Conservation (phyloP, 140 eudicot species). For the Ambrosia hybrid region DNA sequence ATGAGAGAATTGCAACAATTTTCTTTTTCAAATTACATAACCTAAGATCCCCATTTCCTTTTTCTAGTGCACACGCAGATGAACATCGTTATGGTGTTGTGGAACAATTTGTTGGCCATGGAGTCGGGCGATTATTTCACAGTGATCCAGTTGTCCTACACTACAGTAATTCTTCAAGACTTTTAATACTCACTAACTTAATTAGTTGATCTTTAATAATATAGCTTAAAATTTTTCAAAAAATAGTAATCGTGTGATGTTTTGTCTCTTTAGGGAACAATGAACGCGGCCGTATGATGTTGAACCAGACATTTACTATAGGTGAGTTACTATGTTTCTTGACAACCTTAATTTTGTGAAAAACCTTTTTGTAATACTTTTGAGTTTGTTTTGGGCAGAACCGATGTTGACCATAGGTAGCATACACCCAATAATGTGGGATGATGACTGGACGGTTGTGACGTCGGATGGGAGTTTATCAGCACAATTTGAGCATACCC, state of each 20-base stretch:
- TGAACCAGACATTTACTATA: slow-evolving; percentile 91
- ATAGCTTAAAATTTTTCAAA: neutral
- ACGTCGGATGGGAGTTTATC: slow-evolving; percentile 87
- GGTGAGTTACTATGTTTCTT: slow-evolving; percentile 43
- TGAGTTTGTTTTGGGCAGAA: slow-evolving; percentile 42
- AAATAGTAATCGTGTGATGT: neutral
- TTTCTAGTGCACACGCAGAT: slow-evolving; percentile 53
- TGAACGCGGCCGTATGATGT: slow-evolving; percentile 70
- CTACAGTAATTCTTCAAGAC: slow-evolving; percentile 53
- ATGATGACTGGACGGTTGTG: slow-evolving; percentile 91
- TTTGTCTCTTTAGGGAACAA: slow-evolving; percentile 58
- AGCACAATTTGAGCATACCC: slow-evolving; percentile 94
- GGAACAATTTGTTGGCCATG: slow-evolving; percentile 86
- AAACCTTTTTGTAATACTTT: neutral
- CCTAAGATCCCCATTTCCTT: neutral
- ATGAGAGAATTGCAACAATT: neutral
- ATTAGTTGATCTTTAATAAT: neutral
- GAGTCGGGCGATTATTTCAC: slow-evolving; percentile 85
- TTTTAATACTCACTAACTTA: neutral
- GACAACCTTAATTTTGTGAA: neutral
- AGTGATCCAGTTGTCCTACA: slow-evolving; percentile 86
- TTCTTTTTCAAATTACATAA: neutral
- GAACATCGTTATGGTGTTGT: slow-evolving; percentile 77
- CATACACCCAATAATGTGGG: slow-evolving; percentile 76
- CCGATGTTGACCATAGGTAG: slow-evolving; percentile 95